Percentiles rank a stretch among this genome's conserved stretches.
Conservation (phyloP, 2,329 filamentous ascomycete genomes). For the Sphaceloma murrayae region DNA sequence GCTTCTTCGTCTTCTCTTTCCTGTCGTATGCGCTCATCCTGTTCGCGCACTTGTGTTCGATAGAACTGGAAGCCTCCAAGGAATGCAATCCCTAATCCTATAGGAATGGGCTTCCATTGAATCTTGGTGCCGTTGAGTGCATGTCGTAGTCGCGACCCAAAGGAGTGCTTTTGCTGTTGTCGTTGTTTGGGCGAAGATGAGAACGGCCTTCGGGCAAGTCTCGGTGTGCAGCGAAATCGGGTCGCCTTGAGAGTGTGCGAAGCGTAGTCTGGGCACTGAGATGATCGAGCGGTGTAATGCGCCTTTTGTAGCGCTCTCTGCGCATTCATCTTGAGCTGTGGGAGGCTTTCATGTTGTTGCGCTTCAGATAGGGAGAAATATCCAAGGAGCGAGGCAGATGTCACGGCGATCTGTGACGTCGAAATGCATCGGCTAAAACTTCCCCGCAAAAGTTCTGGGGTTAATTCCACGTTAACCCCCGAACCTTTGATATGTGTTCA, state of each 20-base stretch:
- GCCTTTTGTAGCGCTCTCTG: too few relatives aligned
- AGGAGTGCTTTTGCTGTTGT: conserved; percentile 41
- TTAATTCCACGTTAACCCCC: conserved; percentile 5
- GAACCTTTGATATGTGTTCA: too few relatives aligned
- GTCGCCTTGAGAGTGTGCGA: conserved; percentile 1
- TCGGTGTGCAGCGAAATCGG: neutral
- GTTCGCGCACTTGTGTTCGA: conserved; percentile 52
- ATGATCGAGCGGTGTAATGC: too few relatives aligned
- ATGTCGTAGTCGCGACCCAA: conserved; percentile 46
- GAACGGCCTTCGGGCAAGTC: conserved; percentile 6
- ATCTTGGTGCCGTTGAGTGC: conserved; percentile 57
- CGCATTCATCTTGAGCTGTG: too few relatives aligned
- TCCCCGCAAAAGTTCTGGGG: neutral
- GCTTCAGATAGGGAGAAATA: too few relatives aligned
- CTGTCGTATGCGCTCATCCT: conserved; percentile 38
- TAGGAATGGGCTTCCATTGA: conserved; percentile 84
- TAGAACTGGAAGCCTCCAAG: conserved; percentile 77
- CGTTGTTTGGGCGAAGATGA: conserved; percentile 12
- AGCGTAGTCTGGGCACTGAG: too few relatives aligned
- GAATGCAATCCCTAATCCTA: conserved; percentile 76
- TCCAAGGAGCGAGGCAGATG: conserved; percentile 7
- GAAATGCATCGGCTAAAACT: conserved; percentile 4
- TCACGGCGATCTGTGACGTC: conserved; percentile 5
- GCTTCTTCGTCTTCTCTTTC: conserved; percentile 36
- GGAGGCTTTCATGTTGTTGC: too few relatives aligned